Percentiles rank a stretch among this genome's conserved stretches.
phyloP scores from a whole-genome alignment of 495 filamentous ascomycete genomes.

The Aspergillus affinis region DNA sequence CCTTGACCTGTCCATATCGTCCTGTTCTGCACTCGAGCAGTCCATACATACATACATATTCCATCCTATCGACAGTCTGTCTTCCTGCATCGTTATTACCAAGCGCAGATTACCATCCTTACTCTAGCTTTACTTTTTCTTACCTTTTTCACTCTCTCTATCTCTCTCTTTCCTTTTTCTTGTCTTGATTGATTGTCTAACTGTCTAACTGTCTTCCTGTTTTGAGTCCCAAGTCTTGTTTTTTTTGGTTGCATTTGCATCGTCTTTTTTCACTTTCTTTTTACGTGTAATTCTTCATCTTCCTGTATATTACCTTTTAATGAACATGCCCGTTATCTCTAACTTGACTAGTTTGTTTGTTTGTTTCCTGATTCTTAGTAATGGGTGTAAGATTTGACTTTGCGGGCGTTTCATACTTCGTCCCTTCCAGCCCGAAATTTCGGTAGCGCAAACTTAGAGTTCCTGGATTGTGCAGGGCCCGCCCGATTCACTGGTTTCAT shows the following conservation, averaged over 20 bases:
- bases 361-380: neutral
- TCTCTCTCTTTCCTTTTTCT: neutral
- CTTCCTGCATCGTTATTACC: constrained; percentile 3
- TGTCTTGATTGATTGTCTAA: constrained; percentile 3
- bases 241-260: constrained; percentile 6
- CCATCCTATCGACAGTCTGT: constrained; percentile 3
- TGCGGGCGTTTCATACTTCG: neutral
- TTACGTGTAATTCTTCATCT: constrained; percentile 4
- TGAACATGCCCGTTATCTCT: neutral
- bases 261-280: neutral
- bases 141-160: neutral
- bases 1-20: constrained; percentile 1
- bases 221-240: neutral
- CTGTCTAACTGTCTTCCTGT: neutral
- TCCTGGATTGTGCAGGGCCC: too few relatives aligned
- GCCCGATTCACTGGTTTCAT: too few relatives aligned
- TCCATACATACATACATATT: constrained; percentile 8
- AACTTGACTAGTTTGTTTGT: neutral
- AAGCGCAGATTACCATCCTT: constrained; percentile 15
- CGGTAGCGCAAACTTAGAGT: too few relatives aligned
- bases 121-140: constrained; percentile 3
- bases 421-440: too few relatives aligned
- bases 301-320: neutral
- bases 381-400: neutral
- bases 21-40: neutral